Percentiles rank a stretch among this genome's conserved stretches.
Conservation (phyloP, 768 basidiomycete species). For the Krasilnikovozyma curviuscula region DNA sequence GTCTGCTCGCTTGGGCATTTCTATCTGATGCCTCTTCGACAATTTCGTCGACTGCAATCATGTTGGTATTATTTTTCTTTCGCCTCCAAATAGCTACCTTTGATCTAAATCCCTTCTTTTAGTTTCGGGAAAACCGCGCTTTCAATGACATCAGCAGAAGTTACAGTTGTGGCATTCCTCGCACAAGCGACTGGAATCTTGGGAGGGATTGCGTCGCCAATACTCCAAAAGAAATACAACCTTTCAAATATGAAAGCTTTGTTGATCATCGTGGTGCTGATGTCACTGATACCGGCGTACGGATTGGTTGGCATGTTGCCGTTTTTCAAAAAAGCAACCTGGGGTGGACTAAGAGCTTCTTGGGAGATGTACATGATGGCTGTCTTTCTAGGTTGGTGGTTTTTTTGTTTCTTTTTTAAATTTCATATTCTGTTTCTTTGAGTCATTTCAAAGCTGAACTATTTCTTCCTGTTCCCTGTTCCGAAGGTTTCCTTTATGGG, state of each 20-base stretch:
- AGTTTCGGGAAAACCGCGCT: constrained; percentile 69
- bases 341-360: constrained; percentile 57
- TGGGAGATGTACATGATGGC: constrained; percentile 73
- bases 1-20: constrained; percentile 81
- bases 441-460: neutral
- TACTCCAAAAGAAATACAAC: constrained; percentile 41
- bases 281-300: constrained; percentile 51
- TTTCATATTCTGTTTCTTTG: neutral
- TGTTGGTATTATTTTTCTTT: constrained; percentile 23
- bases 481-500: constrained; percentile 51
- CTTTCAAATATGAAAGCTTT: constrained; percentile 54
- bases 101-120: neutral
- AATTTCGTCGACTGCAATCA: constrained; percentile 71
- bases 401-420: constrained; percentile 14
- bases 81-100: neutral
- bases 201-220: constrained; percentile 35
- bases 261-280: constrained; percentile 45
- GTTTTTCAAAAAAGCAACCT: constrained; percentile 31
- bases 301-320: constrained; percentile 62
- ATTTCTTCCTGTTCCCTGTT: neutral
- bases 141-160: constrained; percentile 54
- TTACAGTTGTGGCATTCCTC: constrained; percentile 64
- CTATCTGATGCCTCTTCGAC: constrained; percentile 59
- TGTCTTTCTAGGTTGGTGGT: constrained; percentile 50
- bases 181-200: constrained; percentile 5